Evolutionary conservation across 78 protist species (phyloP).

Genomic region (Creolimax fragrantissima): DNA sequence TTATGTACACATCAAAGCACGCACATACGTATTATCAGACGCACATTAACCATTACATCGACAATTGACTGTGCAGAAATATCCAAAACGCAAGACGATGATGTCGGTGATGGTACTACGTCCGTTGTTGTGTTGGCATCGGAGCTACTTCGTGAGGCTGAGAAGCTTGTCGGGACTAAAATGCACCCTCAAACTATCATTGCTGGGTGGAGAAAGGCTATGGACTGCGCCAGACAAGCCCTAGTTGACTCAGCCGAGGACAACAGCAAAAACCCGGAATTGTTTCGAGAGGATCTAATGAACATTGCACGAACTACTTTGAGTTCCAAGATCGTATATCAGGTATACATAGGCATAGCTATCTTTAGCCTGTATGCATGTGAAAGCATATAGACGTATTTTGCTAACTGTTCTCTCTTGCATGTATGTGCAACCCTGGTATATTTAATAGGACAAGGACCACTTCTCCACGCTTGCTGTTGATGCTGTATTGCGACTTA

Average conservation of each 20-base stretch:
- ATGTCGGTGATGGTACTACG: conserved; percentile 99
- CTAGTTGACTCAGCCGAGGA: conserved; percentile 56
- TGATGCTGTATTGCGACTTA: conserved; percentile 88
- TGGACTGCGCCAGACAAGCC: conserved; percentile 68
- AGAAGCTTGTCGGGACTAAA: conserved; percentile 71
- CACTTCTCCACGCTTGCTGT: conserved; percentile 89
- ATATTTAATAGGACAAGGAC: conserved; percentile 73
- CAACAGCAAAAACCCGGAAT: conserved; percentile 34
- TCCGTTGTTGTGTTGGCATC: conserved; percentile 86
- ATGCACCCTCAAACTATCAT: conserved; percentile 96
- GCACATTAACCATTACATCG: background rate
- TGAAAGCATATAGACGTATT: background rate
- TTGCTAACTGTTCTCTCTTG: no score
- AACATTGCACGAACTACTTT: conserved; percentile 95
- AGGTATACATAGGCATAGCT: background rate
- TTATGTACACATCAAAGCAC: background rate
- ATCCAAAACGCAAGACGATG: conserved; percentile 91
- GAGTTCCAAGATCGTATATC: conserved; percentile 77
- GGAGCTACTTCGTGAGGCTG: conserved; percentile 95
- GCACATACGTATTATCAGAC: background rate
- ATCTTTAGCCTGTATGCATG: background rate
- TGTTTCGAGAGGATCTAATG: conserved; percentile 74
- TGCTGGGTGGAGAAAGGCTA: conserved; percentile 70
- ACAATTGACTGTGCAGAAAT: no score
- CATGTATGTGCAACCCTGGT: no score